A percentile compares a stretch with the other conserved stretches of the same genome.
These are phyloP conservation scores for Hypocreales sp. DNA, from an alignment of 2,329 filamentous ascomycete genomes.

Conservation along the genomic window DNA sequence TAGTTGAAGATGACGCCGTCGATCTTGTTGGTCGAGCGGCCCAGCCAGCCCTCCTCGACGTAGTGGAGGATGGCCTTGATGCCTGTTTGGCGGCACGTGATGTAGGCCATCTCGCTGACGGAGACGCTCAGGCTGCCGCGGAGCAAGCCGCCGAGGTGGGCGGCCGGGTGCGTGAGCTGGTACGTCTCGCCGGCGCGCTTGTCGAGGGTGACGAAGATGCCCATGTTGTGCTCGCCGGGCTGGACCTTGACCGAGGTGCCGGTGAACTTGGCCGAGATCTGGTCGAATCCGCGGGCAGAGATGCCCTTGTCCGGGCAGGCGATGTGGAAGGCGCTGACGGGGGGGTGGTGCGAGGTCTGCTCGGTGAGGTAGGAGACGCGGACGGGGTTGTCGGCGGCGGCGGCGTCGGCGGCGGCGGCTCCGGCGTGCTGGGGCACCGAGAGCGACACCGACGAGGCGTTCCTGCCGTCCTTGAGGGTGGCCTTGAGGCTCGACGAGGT, in stretches of 20 bases:
- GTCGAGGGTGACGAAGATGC: conserved; percentile 83
- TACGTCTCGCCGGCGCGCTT: conserved; percentile 78
- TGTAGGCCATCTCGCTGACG: conserved; percentile 76
- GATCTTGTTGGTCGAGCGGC: conserved; percentile 79
- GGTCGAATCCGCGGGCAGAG: conserved; percentile 79
- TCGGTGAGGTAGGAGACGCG: conserved; percentile 91
- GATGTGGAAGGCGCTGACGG: conserved; percentile 89
- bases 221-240: conserved; percentile 84
- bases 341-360: conserved; percentile 94
- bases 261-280: conserved; percentile 94
- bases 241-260: conserved; percentile 86
- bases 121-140: conserved; percentile 79
- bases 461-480: conserved; percentile 25
- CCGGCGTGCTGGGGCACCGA: conserved; percentile 33
- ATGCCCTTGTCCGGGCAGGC: conserved; percentile 86
- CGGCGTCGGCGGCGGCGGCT: conserved; percentile 26
- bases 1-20: conserved; percentile 85
- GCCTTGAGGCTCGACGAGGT: conserved; percentile 33
- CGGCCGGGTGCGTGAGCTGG: conserved; percentile 87
- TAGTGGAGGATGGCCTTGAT: conserved; percentile 90
- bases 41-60: conserved; percentile 87
- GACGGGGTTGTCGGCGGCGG: conserved; percentile 35
- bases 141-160: conserved; percentile 76
- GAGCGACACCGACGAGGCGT: conserved; percentile 30
- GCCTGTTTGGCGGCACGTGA: conserved; percentile 79